Percentiles rank a stretch among this genome's conserved stretches.
phyloP scores from a whole-genome alignment of 306 rosid genomes.

The Quercus parvula region DNA sequence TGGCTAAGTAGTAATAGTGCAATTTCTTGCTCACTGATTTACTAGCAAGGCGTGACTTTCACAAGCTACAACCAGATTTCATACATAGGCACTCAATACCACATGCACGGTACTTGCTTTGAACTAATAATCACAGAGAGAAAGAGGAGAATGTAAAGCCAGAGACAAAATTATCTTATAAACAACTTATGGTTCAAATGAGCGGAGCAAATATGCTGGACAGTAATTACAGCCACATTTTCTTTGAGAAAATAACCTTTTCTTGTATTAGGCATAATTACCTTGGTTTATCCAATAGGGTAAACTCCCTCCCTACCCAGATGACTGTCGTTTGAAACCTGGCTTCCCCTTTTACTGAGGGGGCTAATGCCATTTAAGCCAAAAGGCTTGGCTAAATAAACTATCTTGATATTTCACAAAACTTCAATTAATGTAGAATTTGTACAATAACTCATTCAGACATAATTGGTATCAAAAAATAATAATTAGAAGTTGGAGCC shows the following conservation, averaged over 20 bases:
- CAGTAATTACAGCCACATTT: conserved; percentile 6
- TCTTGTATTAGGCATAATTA: neutral
- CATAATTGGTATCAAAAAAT: conserved; percentile 21
- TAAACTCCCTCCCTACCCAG: neutral
- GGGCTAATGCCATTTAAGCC: neutral
- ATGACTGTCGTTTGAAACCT: neutral
- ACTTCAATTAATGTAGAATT: conserved; percentile 4
- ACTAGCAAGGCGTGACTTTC: too few relatives aligned
- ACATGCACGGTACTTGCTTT: too few relatives aligned
- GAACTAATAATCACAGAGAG: too few relatives aligned
- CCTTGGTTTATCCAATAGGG: neutral
- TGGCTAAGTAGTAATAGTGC: too few relatives aligned
- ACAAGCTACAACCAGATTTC: too few relatives aligned
- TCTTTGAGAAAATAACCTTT: neutral
- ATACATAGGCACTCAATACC: too few relatives aligned
- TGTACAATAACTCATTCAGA: conserved; percentile 29
- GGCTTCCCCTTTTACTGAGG: neutral
- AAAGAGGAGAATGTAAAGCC: neutral
- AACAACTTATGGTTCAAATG: neutral
- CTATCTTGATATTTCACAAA: conserved; percentile 7
- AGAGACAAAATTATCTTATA: neutral
- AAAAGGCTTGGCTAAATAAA: neutral
- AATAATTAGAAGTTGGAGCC: conserved; percentile 25
- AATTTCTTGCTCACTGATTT: too few relatives aligned
- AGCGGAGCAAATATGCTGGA: conserved; percentile 1